Evolutionary conservation across 805 yeast species (phyloP).

Genomic region (Lipomyces sp.): DNA sequence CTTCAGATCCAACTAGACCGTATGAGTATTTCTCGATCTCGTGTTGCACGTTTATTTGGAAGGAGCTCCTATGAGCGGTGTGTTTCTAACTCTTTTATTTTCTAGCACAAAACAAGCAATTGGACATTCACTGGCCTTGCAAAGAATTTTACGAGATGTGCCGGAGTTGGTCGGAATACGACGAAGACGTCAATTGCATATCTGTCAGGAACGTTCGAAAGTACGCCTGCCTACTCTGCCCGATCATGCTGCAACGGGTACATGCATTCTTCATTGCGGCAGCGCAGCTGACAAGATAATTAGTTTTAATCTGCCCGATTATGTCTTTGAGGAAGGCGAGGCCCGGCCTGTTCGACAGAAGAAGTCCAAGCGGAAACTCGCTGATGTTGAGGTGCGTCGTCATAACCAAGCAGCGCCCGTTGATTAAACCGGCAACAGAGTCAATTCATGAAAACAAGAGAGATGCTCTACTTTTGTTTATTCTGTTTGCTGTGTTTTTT

Average conservation of each 20-base stretch:
- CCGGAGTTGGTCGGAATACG: slow-evolving; percentile 65
- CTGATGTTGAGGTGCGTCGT: slow-evolving; percentile 18
- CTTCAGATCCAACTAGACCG: slow-evolving; percentile 50
- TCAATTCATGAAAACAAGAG: not conserved
- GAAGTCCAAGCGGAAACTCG: slow-evolving; percentile 45
- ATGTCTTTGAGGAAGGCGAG: slow-evolving; percentile 80
- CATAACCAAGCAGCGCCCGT: not conserved
- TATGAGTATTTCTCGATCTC: slow-evolving; percentile 4
- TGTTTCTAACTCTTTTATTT: not conserved
- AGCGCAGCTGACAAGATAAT: not conserved
- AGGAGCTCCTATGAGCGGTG: not conserved
- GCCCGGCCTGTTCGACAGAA: slow-evolving; percentile 63
- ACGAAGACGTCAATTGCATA: slow-evolving; percentile 57
- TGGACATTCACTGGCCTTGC: slow-evolving; percentile 87
- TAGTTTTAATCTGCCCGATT: slow-evolving; percentile 71
- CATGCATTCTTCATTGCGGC: too few species aligned
- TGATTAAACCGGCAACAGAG: not conserved
- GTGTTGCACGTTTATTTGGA: not conserved
- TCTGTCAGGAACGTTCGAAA: slow-evolving; percentile 70
- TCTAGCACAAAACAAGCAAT: slow-evolving; percentile 33
- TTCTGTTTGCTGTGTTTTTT: not conserved
- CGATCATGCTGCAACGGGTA: too few species aligned
- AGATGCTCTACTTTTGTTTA: not conserved
- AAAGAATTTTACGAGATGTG: slow-evolving; percentile 81
- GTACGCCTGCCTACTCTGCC: slow-evolving; percentile 28